Evolutionary conservation across 129 eudicot species (phyloP).

Genomic region (Flaveria trinervia): DNA sequence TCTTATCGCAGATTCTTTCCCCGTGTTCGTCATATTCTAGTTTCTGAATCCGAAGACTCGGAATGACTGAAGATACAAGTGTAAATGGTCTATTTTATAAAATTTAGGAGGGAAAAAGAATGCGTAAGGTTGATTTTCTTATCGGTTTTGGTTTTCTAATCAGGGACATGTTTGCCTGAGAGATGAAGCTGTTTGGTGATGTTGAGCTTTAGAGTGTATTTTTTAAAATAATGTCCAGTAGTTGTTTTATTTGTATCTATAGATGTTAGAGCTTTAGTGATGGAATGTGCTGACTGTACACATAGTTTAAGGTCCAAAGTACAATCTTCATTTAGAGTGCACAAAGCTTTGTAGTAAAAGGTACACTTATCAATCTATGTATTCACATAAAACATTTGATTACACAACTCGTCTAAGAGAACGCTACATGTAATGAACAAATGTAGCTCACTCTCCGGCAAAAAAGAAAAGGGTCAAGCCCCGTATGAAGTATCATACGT

Average conservation of each 20-base stretch:
- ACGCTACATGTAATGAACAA: no score
- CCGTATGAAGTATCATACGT: no score
- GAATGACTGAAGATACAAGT: constrained; percentile 39
- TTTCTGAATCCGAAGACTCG: constrained; percentile 44
- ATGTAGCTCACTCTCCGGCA: no score
- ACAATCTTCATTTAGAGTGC: background rate
- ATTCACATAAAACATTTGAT: no score
- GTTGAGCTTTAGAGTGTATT: constrained; percentile 10
- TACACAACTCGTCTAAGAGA: no score
- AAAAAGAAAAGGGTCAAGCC: no score
- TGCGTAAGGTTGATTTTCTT: background rate
- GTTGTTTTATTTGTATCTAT: background rate
- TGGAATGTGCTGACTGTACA: background rate
- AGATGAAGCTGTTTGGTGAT: background rate
- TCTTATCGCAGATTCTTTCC: constrained; percentile 43
- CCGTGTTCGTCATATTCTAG: constrained; percentile 58
- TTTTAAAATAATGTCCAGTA: background rate
- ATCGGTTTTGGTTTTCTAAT: background rate
- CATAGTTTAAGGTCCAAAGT: background rate
- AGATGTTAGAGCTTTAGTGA: background rate
- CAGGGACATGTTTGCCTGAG: background rate
- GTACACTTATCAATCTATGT: no score
- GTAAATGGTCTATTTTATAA: background rate
- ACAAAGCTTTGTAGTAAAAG: background rate
- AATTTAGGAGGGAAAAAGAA: no score